phyloP scores from a whole-genome alignment of 2,329 filamentous ascomycete genomes.

The Aspergillus phoenicis region DNA sequence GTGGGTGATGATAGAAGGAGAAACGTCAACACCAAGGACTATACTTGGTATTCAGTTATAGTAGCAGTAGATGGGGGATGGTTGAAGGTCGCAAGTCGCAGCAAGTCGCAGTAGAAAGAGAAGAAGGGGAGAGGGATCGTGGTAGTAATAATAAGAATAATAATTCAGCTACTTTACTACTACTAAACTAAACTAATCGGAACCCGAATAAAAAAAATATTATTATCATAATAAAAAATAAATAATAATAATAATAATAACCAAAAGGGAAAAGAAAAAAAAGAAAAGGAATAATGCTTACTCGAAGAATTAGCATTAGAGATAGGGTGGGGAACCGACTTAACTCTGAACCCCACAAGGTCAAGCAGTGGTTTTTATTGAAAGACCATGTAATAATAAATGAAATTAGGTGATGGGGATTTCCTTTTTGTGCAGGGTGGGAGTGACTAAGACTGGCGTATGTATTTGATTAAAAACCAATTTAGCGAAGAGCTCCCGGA shows the following conservation, averaged over 20 bases:
- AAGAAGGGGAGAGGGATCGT: background rate
- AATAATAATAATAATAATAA: background rate
- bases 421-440: slow-evolving; percentile 13
- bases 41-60: background rate
- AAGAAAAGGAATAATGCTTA: slow-evolving; percentile 11
- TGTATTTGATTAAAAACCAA: background rate
- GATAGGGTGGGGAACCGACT: slow-evolving; percentile 20
- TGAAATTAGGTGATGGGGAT: background rate
- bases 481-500: background rate
- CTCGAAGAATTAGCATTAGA: slow-evolving; percentile 19
- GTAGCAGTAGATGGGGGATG: background rate
- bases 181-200: slow-evolving; percentile 3
- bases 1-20: no score
- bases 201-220: slow-evolving; percentile 11
- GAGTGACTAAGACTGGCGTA: background rate
- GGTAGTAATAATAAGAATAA: slow-evolving; percentile 12
- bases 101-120: background rate
- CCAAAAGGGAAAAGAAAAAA: slow-evolving; percentile 14
- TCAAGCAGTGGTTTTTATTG: slow-evolving; percentile 17
- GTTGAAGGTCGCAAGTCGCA: background rate
- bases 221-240: slow-evolving; percentile 13
- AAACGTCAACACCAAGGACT: no score
- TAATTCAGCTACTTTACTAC: background rate
- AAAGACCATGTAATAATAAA: slow-evolving; percentile 3
- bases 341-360: slow-evolving; percentile 25